Evolutionary conservation across 202 grass and related monocot genomes (phyloP), one percentile per base, ranked within the genome.

Genomic region (Musa balbisiana): DNA sequence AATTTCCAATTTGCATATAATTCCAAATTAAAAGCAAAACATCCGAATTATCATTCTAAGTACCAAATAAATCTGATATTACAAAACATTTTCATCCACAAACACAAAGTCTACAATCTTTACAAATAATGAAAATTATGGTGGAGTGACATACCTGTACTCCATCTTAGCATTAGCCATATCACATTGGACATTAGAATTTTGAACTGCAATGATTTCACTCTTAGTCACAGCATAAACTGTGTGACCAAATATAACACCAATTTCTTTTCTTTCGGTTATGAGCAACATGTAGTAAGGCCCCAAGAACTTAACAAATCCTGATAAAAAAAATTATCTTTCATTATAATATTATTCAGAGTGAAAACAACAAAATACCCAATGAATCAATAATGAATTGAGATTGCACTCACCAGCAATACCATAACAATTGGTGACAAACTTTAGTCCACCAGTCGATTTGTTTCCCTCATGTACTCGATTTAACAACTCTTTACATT

Each of bases 201-300:
- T 87, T 80, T 84, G 80, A 71, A 98, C 67, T 74, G 85, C 82
- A 50, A 93, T 27, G 75, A 87, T 89, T 89, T 76, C 76, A 75
- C 82, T 98, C 72, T 89, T 93, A 10, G 88, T 79, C 53, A 92
- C 83, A 71, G 90, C 78, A 82, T 93, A 98, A 59, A 98, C 79
- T 26, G 81, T 81, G 82, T 98, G 90, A 60, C 85, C 88, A 86
- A 88, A 89, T 78, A 98, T 88, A 23, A 83, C 79, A 24, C 94
- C 94, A 59, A 98, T 93, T 84, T 82, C 80, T 77, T 83, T 88
- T 53, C 81, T 83, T 66, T 98, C 88, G 0, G 94, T 98, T 81
- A 98, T 89, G 79, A 98, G 82, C 81, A 93, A 72, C 90, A 98
- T 98, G 79, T 98, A 98, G 79, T 86, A 98, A 51, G 94, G 90